These are phyloP conservation scores for Cicer cuneatum DNA, from an alignment of 306 rosid genomes.

Conservation along the genomic window DNA sequence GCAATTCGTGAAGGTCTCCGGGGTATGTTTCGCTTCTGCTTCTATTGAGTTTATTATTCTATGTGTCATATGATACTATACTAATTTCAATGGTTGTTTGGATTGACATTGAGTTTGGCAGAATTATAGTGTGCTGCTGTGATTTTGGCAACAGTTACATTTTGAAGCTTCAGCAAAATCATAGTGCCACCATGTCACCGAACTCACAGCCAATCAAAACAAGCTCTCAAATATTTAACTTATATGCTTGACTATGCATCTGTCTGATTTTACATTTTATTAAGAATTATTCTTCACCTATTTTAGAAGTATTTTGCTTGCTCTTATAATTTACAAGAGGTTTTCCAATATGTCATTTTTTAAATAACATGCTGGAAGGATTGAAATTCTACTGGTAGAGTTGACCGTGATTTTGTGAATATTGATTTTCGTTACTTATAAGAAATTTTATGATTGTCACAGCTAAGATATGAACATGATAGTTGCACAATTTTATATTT, in stretches of 20 bases:
- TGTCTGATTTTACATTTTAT: constrained; percentile 33
- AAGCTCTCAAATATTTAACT: neutral
- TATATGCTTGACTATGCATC: constrained; percentile 2
- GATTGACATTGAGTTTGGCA: no score
- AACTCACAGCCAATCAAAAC: no score
- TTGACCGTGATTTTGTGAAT: neutral
- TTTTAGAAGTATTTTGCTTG: constrained; percentile 27
- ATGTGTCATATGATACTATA: neutral
- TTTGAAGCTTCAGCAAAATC: no score
- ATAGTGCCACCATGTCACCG: no score
- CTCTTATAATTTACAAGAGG: neutral
- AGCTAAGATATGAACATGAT: neutral
- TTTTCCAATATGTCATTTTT: constrained; percentile 20
- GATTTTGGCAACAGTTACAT: no score
- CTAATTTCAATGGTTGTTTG: neutral
- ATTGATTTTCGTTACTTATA: neutral
- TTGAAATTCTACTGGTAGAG: neutral
- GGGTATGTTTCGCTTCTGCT: constrained; percentile 69
- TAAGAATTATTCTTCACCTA: constrained; percentile 25
- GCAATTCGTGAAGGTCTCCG: constrained; percentile 94
- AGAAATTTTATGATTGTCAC: neutral
- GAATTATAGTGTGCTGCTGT: no score
- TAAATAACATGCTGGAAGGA: constrained; percentile 1
- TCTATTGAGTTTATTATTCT: constrained; percentile 14
- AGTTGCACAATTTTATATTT: constrained; percentile 9